Evolutionary conservation across 140 eudicot genomes (phyloP).

Genomic region (Oenanthe javanica): DNA sequence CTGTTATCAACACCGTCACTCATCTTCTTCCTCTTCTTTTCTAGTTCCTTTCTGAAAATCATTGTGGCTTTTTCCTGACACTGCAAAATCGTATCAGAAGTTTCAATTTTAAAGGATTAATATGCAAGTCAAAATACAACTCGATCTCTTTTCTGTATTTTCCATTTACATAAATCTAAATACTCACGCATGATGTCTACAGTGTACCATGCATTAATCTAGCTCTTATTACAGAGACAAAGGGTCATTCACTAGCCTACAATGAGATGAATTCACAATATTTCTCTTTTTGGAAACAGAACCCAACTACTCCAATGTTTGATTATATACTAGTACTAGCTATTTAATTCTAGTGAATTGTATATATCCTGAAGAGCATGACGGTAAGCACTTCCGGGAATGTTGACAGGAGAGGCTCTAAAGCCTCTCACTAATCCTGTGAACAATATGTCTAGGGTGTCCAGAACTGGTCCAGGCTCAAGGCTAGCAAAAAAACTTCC

Average conservation of each 20-base stretch:
- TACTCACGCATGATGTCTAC: not conserved
- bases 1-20: not conserved
- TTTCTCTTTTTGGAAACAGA: too few relatives aligned
- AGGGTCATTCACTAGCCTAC: too few relatives aligned
- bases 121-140: not conserved
- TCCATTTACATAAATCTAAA: too few relatives aligned
- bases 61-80: conserved; percentile 26
- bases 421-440: conserved; percentile 23
- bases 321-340: not conserved
- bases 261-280: too few relatives aligned
- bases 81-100: not conserved
- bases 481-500: conserved; percentile 33
- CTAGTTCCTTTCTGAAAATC: conserved; percentile 31
- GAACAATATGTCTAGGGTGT: conserved; percentile 20
- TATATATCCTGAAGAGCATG: conserved; percentile 31
- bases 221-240: too few relatives aligned
- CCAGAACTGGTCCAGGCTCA: conserved; percentile 32
- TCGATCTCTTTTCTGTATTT: too few relatives aligned
- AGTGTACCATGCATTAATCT: too few relatives aligned
- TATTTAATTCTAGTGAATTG: not conserved
- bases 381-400: conserved; percentile 37
- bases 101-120: not conserved
- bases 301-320: too few relatives aligned
- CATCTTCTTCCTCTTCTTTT: conserved; percentile 21
- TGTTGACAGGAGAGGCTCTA: conserved; percentile 32